A percentile compares a stretch with the other conserved stretches of the same genome.
Conservation (phyloP, 208 protist genomes). For the Perkinsela sp. region DNA sequence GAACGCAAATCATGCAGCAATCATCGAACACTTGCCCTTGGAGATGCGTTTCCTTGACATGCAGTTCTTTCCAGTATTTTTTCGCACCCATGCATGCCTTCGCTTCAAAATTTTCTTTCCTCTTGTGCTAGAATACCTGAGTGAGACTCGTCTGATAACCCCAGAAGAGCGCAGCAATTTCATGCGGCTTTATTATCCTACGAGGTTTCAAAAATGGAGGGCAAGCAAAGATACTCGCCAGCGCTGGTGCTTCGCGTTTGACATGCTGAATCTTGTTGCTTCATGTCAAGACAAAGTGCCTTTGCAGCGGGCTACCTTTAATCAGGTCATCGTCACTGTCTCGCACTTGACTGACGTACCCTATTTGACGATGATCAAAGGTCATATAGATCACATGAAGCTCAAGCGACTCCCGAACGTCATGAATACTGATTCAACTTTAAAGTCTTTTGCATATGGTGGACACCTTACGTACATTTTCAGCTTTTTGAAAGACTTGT, state of each 20-base stretch:
- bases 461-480: background rate
- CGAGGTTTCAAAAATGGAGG: too few relatives aligned
- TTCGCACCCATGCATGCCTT: background rate
- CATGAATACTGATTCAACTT: background rate
- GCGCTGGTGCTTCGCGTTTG: background rate
- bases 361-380: background rate
- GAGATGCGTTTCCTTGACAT: background rate
- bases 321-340: background rate
- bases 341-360: background rate
- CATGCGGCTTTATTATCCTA: background rate
- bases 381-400: background rate
- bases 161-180: background rate
- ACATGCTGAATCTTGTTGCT: background rate
- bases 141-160: background rate
- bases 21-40: background rate
- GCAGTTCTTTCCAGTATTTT: background rate
- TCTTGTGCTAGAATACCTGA: background rate
- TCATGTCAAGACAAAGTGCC: background rate
- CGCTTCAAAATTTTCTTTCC: background rate
- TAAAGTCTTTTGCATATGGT: background rate
- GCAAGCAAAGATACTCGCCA: background rate
- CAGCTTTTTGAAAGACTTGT: background rate
- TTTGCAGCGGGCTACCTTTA: background rate
- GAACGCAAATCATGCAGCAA: background rate
- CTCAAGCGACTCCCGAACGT: background rate